Evolutionary conservation across 148 eudicot species (phyloP).

Genomic region (Arbutus unedo): DNA sequence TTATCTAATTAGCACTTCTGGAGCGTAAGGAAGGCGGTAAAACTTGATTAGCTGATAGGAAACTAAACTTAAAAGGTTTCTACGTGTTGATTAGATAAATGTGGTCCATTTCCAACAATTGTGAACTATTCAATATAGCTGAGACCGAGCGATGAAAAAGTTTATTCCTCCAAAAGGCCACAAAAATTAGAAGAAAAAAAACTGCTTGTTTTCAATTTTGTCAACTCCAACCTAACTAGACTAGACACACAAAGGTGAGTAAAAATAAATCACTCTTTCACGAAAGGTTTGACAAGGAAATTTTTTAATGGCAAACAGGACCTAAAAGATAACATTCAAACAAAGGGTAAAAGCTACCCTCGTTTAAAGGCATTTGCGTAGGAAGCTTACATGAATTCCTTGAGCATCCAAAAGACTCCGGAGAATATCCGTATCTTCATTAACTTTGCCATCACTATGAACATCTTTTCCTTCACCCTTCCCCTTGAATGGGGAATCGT

Average conservation of each 20-base stretch:
- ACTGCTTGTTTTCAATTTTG: not conserved
- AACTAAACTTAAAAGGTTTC: not conserved
- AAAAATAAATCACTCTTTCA: not conserved
- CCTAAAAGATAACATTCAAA: not conserved
- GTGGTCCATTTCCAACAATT: not conserved
- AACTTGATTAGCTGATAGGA: not conserved
- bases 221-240: not conserved
- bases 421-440: slow-evolving; percentile 71
- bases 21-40: not conserved
- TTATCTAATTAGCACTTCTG: not conserved
- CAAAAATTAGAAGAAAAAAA: not conserved
- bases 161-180: not conserved
- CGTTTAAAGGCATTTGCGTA: not conserved
- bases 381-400: slow-evolving; percentile 86
- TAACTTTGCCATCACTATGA: slow-evolving; percentile 37
- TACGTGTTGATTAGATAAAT: not conserved
- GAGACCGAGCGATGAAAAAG: not conserved
- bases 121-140: not conserved
- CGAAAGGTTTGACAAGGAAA: not conserved
- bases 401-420: slow-evolving; percentile 82
- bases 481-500: slow-evolving; percentile 24
- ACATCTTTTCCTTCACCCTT: slow-evolving; percentile 41
- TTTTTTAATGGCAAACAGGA: not conserved
- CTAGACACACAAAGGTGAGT: not conserved
- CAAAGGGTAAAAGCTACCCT: slow-evolving; percentile 17